A percentile compares a stretch with the other conserved stretches of the same genome.
Conservation (phyloP, 208 protist species). For the Entamoeba histolytica region DNA sequence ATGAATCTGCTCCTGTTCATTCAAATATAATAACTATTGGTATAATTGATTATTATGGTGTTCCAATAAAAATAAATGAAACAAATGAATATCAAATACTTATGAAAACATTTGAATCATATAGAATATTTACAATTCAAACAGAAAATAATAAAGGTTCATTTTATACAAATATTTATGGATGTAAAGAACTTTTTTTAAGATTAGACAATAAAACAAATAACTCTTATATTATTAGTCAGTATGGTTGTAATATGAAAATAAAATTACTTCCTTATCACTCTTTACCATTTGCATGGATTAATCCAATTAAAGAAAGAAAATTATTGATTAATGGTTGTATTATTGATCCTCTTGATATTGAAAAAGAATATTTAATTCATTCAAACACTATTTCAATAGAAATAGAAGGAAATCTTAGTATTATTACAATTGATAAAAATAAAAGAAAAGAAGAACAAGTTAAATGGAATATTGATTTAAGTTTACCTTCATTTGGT, state of each 20-base stretch:
- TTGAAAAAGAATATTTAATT: background rate
- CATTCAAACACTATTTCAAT: background rate
- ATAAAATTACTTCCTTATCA: background rate
- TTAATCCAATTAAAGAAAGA: background rate
- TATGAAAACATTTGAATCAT: background rate
- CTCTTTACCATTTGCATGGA: background rate
- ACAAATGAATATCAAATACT: background rate
- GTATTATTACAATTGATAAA: background rate
- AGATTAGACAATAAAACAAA: background rate
- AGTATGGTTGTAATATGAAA: background rate
- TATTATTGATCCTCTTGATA: background rate
- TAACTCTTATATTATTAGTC: background rate
- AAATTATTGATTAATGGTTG: background rate
- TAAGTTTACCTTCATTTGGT: background rate
- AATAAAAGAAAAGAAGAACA: background rate
- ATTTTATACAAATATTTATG: background rate
- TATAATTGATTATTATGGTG: background rate
- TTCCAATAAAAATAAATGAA: background rate
- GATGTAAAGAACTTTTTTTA: background rate
- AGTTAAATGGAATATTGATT: background rate
- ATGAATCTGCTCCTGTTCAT: background rate
- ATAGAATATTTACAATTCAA: background rate
- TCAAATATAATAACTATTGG: background rate
- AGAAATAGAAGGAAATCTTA: background rate
- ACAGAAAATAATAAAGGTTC: background rate